Conservation (phyloP, 1,139 yeast species). For the Geotrichum aggregatum region DNA sequence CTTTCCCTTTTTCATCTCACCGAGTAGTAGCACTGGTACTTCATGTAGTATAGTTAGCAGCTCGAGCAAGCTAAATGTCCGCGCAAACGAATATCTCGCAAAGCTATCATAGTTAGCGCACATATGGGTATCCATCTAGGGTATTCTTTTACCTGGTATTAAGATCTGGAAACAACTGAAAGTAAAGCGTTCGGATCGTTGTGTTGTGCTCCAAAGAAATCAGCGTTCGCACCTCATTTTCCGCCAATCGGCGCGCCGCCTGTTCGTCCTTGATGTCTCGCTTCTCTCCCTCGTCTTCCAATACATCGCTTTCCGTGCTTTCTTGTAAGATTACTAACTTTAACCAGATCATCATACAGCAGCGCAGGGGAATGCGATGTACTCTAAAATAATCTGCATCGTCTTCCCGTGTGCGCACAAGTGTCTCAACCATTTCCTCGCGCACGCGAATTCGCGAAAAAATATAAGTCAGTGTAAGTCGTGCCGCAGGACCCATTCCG, state of each 20-base stretch:
- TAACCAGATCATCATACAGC: conserved; percentile 20
- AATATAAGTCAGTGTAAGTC: conserved; percentile 19
- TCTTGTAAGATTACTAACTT: conserved; percentile 18
- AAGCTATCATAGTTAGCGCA: conserved; percentile 1
- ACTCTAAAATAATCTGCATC: conserved; percentile 17
- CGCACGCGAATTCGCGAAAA: conserved; percentile 17
- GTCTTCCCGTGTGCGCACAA: conserved; percentile 11
- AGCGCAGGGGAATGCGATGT: conserved; percentile 19
- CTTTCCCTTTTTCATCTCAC: not conserved
- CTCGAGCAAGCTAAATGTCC: conserved; percentile 17
- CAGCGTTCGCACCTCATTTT: conserved; percentile 16
- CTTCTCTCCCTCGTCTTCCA: not conserved
- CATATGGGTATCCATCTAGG: not conserved
- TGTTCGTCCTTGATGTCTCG: not conserved
- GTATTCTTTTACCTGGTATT: conserved; percentile 16
- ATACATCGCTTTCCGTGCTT: not conserved
- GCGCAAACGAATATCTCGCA: conserved; percentile 19
- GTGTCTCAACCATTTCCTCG: conserved; percentile 9
- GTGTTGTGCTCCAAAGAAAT: conserved; percentile 22
- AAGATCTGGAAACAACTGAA: conserved; percentile 20
- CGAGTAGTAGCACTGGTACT: conserved; percentile 13
- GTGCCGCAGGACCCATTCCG: conserved; percentile 18
- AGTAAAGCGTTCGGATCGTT: conserved; percentile 20
- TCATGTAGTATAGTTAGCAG: conserved; percentile 12
- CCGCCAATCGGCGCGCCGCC: conserved; percentile 1